Evolutionary conservation across 352 stramenopile genomes (phyloP).

Genomic region (Pythium brassicae): DNA sequence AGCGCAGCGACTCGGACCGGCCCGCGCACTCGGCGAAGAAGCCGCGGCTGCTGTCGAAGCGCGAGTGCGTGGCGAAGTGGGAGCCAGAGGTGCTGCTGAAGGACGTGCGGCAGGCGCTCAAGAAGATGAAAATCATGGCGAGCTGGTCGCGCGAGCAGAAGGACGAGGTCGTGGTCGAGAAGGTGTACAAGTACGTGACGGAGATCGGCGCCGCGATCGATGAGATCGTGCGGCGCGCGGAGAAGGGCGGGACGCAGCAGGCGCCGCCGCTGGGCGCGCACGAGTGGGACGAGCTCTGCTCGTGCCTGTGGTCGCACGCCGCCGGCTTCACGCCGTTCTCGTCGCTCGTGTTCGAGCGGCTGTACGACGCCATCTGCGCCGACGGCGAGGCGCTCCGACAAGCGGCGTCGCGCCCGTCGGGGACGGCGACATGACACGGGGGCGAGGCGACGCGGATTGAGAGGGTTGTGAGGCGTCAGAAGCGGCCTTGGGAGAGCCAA

Average conservation of each 20-base stretch:
- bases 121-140: constrained; percentile 86
- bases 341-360: constrained; percentile 66
- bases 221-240: constrained; percentile 50
- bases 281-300: constrained; percentile 75
- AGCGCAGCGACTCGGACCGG: constrained; percentile 3
- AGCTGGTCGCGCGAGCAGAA: constrained; percentile 79
- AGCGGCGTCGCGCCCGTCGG: constrained; percentile 1
- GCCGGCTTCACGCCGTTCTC: constrained; percentile 74
- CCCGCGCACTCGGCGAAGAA: constrained; percentile 12
- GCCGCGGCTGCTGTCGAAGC: constrained; percentile 33
- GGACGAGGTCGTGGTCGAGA: constrained; percentile 81
- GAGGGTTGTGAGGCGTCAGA: not conserved
- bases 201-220: constrained; percentile 81
- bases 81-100: constrained; percentile 70
- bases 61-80: constrained; percentile 73
- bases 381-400: constrained; percentile 50
- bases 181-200: constrained; percentile 84
- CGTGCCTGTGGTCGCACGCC: constrained; percentile 76
- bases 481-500: no score
- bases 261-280: constrained; percentile 11
- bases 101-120: constrained; percentile 74
- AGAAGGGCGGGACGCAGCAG: constrained; percentile 20
- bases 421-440: constrained; percentile 17
- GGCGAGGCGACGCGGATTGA: not conserved
- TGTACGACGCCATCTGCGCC: constrained; percentile 84